These are phyloP conservation scores for Saccharomycopsis fibuligera DNA, from an alignment of 805 yeast genomes.

Conservation along the genomic window DNA sequence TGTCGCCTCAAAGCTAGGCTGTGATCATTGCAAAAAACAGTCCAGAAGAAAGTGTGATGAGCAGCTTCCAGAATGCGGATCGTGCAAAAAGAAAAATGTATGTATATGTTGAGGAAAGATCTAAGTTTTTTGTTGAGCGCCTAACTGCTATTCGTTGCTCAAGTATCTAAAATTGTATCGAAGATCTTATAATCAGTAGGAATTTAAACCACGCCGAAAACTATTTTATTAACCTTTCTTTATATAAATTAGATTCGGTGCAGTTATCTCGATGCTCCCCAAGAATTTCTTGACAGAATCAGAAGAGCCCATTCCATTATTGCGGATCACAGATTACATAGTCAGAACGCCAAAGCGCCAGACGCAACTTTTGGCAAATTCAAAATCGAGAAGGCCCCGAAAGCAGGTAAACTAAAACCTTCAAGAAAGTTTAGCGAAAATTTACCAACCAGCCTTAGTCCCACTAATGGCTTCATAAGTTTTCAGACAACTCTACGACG, in stretches of 20 bases:
- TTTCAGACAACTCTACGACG: no score
- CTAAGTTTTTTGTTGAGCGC: no score
- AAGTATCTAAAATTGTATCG: no score
- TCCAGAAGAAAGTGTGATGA: constrained; percentile 18
- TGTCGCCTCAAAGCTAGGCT: constrained; percentile 16
- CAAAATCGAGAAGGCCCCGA: constrained; percentile 3
- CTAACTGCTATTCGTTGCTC: no score
- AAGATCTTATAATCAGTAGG: no score
- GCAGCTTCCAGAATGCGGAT: constrained; percentile 10
- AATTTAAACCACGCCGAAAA: no score
- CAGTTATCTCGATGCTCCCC: constrained; percentile 18
- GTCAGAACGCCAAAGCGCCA: not conserved
- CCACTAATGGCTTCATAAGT: no score
- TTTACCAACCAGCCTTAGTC: no score
- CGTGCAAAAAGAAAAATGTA: constrained; percentile 12
- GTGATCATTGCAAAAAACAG: constrained; percentile 17
- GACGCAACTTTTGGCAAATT: constrained; percentile 16
- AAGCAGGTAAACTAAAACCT: not conserved
- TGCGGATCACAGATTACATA: constrained; percentile 11
- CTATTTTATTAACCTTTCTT: no score
- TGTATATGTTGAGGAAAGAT: no score
- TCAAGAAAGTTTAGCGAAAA: no score
- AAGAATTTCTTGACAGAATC: constrained; percentile 18
- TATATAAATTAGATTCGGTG: constrained; percentile 13
- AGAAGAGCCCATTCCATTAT: constrained; percentile 13